Percentiles rank a stretch among this genome's conserved stretches.
phyloP scores from a whole-genome alignment of 1,139 yeast genomes.

The Geotrichum cucujoidarum region DNA sequence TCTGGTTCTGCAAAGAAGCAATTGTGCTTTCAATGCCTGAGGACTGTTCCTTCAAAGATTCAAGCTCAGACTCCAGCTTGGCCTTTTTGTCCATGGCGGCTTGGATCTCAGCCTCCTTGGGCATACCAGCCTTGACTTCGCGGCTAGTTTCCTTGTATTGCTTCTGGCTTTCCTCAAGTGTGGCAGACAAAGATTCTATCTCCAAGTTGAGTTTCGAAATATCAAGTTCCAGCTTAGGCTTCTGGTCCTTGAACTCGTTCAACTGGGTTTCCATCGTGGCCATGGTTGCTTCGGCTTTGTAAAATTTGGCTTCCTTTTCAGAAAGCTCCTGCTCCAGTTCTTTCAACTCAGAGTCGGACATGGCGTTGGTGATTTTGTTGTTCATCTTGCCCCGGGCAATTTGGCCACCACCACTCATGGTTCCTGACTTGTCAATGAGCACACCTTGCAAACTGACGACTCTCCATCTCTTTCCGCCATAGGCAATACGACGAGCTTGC shows the following conservation, averaged over 20 bases:
- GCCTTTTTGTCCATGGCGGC: constrained; percentile 42
- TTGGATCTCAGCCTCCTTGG: constrained; percentile 29
- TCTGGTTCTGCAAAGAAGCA: constrained; percentile 59
- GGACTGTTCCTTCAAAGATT: constrained; percentile 50
- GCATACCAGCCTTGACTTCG: constrained; percentile 24
- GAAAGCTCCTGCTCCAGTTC: constrained; percentile 51
- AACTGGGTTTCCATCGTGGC: constrained; percentile 59
- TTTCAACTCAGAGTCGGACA: constrained; percentile 55
- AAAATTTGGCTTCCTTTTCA: constrained; percentile 53
- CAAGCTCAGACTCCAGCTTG: constrained; percentile 40
- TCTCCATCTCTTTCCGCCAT: constrained; percentile 71
- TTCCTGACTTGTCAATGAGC: constrained; percentile 87
- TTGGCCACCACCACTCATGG: constrained; percentile 95
- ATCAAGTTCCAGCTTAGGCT: constrained; percentile 65
- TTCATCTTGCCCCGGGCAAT: constrained; percentile 67
- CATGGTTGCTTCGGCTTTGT: constrained; percentile 48
- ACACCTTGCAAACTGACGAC: constrained; percentile 96
- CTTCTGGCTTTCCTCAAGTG: constrained; percentile 43
- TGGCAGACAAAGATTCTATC: constrained; percentile 52
- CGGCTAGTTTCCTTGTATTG: constrained; percentile 30
- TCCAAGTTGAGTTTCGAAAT: constrained; percentile 61
- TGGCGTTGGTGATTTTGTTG: constrained; percentile 36
- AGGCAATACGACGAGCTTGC: constrained; percentile 86
- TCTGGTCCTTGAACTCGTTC: constrained; percentile 52
- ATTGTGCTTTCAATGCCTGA: constrained; percentile 56